phyloP scores from a whole-genome alignment of 805 yeast species.

The Metschnikowia peoriensis region DNA sequence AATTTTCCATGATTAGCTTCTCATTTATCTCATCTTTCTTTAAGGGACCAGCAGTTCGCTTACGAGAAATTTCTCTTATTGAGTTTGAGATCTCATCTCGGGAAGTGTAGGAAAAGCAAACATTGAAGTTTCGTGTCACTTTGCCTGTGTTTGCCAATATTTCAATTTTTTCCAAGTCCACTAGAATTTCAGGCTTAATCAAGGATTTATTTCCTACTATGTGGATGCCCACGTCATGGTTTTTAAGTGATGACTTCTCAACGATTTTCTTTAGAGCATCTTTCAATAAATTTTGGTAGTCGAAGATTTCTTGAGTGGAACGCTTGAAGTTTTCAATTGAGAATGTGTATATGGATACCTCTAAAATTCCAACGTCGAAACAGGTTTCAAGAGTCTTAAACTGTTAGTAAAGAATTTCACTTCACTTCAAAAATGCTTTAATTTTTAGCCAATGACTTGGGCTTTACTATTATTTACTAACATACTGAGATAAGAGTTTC shows the following conservation, averaged over 20 bases:
- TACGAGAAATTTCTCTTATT: slow-evolving; percentile 34
- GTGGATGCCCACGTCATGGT: slow-evolving; percentile 35
- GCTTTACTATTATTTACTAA: neutral
- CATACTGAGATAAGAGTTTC: slow-evolving; percentile 39
- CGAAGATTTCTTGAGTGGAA: slow-evolving; percentile 40
- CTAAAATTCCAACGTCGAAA: slow-evolving; percentile 47
- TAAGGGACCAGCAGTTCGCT: slow-evolving; percentile 21
- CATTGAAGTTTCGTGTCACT: slow-evolving; percentile 51
- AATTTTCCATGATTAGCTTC: slow-evolving; percentile 40
- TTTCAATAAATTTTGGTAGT: slow-evolving; percentile 55
- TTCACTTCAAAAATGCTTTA: too few species aligned
- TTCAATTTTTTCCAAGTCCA: slow-evolving; percentile 53
- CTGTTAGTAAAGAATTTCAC: slow-evolving; percentile 1
- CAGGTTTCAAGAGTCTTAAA: slow-evolving; percentile 48
- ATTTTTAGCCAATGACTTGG: too few species aligned
- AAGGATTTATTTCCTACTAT: slow-evolving; percentile 60
- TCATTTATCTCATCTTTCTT: slow-evolving; percentile 29
- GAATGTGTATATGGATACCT: slow-evolving; percentile 73
- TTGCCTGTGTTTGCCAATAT: slow-evolving; percentile 43
- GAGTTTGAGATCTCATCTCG: slow-evolving; percentile 71
- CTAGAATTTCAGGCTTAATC: slow-evolving; percentile 51
- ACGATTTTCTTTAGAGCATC: slow-evolving; percentile 42
- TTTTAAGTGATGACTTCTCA: slow-evolving; percentile 23
- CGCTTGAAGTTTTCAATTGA: slow-evolving; percentile 78
- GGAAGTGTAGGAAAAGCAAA: slow-evolving; percentile 94